A percentile compares a stretch with the other conserved stretches of the same genome.
phyloP scores from a whole-genome alignment of 2,329 filamentous ascomycete genomes.

The Aureobasidium sp. region DNA sequence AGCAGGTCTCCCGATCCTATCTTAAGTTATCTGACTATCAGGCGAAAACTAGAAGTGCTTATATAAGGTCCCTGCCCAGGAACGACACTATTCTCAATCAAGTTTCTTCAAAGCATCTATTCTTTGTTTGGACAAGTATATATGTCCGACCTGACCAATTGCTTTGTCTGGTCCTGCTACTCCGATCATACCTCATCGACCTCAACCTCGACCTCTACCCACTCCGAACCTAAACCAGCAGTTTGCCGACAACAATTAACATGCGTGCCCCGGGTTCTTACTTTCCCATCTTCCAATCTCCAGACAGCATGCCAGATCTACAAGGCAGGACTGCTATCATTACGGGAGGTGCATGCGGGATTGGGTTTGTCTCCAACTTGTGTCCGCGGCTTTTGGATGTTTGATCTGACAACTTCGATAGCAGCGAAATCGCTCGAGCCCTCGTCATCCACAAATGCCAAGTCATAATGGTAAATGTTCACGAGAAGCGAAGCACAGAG shows the following conservation, averaged over 20 bases:
- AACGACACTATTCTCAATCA: background rate
- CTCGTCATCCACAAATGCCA: slow-evolving; percentile 16
- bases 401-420: background rate
- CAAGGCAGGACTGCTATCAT: slow-evolving; percentile 13
- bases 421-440: slow-evolving; percentile 16
- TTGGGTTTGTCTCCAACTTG: slow-evolving; percentile 1
- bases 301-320: slow-evolving; percentile 9
- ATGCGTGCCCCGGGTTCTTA: background rate
- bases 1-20: background rate
- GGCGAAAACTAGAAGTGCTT: background rate
- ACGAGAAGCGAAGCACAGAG: slow-evolving; percentile 32
- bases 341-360: slow-evolving; percentile 14
- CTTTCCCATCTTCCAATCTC: slow-evolving; percentile 8
- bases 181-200: slow-evolving; percentile 40
- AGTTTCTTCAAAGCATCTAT: background rate
- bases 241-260: background rate
- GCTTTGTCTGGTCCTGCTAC: slow-evolving; percentile 8
- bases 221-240: slow-evolving; percentile 67
- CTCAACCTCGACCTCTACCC: slow-evolving; percentile 43
- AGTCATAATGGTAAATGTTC: slow-evolving; percentile 25
- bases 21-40: background rate
- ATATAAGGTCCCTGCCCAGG: background rate
- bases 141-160: slow-evolving; percentile 5
- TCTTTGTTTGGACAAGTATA: background rate
- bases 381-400: background rate